These are phyloP conservation scores for Fraxinus sp. DNA, from an alignment of 305 asterid species.

Conservation along the genomic window DNA sequence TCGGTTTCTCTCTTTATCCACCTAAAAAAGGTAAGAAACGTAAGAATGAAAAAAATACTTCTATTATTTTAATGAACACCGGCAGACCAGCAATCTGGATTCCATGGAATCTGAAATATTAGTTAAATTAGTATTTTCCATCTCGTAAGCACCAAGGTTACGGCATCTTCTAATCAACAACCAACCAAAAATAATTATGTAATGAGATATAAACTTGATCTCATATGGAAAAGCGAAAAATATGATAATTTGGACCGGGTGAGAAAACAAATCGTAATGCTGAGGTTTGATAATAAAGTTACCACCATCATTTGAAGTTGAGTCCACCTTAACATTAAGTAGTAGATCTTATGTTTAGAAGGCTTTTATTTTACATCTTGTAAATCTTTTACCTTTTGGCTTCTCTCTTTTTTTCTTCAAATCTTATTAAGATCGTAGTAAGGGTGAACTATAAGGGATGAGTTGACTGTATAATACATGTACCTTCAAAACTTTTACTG, in stretches of 20 bases:
- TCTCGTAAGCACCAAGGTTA: background rate
- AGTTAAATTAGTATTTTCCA: background rate
- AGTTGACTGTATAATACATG: slow-evolving; percentile 24
- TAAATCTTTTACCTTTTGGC: background rate
- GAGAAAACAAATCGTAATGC: background rate
- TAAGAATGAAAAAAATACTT: background rate
- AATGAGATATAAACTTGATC: background rate
- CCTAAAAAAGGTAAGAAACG: slow-evolving; percentile 39
- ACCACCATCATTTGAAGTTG: slow-evolving; percentile 4
- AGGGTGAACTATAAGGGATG: too few species aligned
- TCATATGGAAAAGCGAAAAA: background rate
- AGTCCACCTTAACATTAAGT: background rate
- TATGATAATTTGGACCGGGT: background rate
- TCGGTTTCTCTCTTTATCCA: slow-evolving; percentile 78
- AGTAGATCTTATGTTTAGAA: background rate
- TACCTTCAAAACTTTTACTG: slow-evolving; percentile 84
- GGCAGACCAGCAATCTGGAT: background rate
- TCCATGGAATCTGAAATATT: background rate
- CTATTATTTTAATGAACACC: slow-evolving; percentile 5
- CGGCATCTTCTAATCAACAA: background rate
- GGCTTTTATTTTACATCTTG: background rate
- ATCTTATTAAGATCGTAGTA: background rate
- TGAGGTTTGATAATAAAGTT: background rate
- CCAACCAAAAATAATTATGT: background rate
- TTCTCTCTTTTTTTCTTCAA: background rate